Base-by-base conservation (phyloP, 148 eudicot species). In the Camellia granthamiana region DNA sequence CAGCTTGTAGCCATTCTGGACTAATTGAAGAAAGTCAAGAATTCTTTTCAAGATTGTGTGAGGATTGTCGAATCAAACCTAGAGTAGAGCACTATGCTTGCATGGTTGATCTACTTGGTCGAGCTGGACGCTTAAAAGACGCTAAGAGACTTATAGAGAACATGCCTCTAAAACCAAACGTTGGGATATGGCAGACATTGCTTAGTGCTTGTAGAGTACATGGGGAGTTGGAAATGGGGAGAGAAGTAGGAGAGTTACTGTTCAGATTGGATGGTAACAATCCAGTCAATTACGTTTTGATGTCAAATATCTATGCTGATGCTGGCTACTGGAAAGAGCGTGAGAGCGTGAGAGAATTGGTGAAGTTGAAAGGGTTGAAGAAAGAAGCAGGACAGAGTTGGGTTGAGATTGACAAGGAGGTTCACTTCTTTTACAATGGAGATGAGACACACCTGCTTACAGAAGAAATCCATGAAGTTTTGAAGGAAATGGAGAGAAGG, bases 1-100 rank as follows among this genome's bases (percentile, higher is more conserved):
- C 97, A 23, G 96, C 98, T 63, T 94, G 98, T 83, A 91, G 97
- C 80, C 98, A 94, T 83, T 90, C 97, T 14, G 98, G 98, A 66
- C 81, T 94, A 51, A 84, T 86, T 41, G 80, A 88, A 56, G 97
- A 92, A 74, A 87, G 98, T 80, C 81, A 80, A 78, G 82, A 91
- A 78, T 90, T 88, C 83, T 94, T 94, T 79, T 88, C 85, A 15
- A 85, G 69, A 62, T 83, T 94, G 84, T 87, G 92, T 68, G 84
- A 70, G 59, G 88, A 85, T 56, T 81, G 69, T 21, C 83, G 83
- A 81, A 78, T 86, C 43, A 88, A 78, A 46, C 87, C 93, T 75
- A 85, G 81, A 69, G 88, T 90, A 7, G 98, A 94, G 85, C 98
- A 94, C 71, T 94, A 92, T 70, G 93, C 94, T 66, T 94, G 98